These are phyloP conservation scores for Suhomyces yuchorum DNA, from an alignment of 1,139 yeast species.

Conservation along the genomic window DNA sequence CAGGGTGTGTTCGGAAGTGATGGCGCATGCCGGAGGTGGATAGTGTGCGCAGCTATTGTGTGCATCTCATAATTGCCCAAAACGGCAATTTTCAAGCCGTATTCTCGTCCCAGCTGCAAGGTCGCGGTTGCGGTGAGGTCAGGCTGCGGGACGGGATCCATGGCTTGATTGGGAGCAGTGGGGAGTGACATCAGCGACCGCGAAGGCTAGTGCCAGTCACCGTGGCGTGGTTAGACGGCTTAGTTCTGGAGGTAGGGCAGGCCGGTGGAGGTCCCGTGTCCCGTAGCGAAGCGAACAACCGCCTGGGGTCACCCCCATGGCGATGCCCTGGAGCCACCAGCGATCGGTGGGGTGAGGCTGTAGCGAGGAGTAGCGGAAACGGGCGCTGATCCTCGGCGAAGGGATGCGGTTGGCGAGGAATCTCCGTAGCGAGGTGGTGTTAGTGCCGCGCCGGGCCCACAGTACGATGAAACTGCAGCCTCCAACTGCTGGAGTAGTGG, in stretches of 20 bases:
- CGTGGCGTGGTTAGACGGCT: too few species aligned
- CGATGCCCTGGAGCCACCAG: too few species aligned
- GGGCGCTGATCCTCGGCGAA: background rate
- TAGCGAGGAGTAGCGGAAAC: background rate
- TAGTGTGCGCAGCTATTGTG: background rate
- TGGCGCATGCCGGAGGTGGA: background rate
- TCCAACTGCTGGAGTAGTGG: background rate
- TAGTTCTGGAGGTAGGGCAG: too few species aligned
- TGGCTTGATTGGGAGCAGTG: background rate
- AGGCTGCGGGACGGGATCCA: background rate
- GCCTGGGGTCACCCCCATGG: too few species aligned
- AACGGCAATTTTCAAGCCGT: background rate
- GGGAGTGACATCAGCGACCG: background rate
- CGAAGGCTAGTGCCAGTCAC: too few species aligned
- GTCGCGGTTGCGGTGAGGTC: background rate
- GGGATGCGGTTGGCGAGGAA: background rate
- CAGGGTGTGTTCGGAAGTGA: background rate
- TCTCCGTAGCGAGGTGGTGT: background rate
- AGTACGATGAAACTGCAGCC: background rate
- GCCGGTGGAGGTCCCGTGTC: too few species aligned
- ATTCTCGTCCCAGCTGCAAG: background rate
- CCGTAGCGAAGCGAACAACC: too few species aligned
- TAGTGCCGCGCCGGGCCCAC: too few species aligned
- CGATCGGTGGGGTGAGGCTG: too few species aligned
- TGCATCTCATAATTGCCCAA: background rate